phyloP scores from a whole-genome alignment of 176 grass and related monocot genomes.

The Tillandsia fasciculata region DNA sequence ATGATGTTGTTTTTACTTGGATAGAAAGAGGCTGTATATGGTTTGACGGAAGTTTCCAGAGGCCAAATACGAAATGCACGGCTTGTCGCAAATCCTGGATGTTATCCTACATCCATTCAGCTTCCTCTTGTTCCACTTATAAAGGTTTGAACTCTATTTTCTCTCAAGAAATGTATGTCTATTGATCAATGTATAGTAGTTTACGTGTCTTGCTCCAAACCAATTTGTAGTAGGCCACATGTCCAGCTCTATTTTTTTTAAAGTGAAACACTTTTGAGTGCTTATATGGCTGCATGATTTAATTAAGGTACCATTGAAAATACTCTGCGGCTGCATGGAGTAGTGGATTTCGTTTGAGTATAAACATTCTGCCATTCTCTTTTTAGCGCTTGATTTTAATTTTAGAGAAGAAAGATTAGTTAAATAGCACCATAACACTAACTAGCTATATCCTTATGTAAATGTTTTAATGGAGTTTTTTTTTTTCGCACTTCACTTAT shows the following conservation, averaged over 20 bases:
- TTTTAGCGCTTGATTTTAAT: too few relatives aligned
- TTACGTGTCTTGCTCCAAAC: not conserved
- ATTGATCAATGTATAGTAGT: not conserved
- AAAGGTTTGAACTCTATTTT: constrained; percentile 40
- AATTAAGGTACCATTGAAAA: too few relatives aligned
- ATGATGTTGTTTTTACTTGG: constrained; percentile 14
- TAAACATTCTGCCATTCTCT: too few relatives aligned
- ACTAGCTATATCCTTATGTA: not conserved
- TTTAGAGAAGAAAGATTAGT: too few relatives aligned
- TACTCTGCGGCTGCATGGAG: too few relatives aligned
- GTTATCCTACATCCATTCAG: constrained; percentile 93
- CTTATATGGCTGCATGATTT: not conserved
- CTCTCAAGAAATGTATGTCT: not conserved
- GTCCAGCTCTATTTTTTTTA: not conserved
- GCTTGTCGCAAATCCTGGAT: constrained; percentile 92
- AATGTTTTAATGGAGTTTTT: not conserved
- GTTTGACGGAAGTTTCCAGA: constrained; percentile 80
- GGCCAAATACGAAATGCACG: constrained; percentile 61
- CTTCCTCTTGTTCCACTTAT: constrained; percentile 90
- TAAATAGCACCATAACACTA: too few relatives aligned
- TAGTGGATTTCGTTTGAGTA: too few relatives aligned
- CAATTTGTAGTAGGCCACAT: not conserved
- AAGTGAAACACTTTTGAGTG: not conserved
- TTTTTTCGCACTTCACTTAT: constrained; percentile 3
- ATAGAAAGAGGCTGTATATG: constrained; percentile 83